Evolutionary conservation across 2,329 filamentous ascomycete genomes (phyloP), one percentile per base, ranked within the genome.

Genomic region (Fusarium concolor): DNA sequence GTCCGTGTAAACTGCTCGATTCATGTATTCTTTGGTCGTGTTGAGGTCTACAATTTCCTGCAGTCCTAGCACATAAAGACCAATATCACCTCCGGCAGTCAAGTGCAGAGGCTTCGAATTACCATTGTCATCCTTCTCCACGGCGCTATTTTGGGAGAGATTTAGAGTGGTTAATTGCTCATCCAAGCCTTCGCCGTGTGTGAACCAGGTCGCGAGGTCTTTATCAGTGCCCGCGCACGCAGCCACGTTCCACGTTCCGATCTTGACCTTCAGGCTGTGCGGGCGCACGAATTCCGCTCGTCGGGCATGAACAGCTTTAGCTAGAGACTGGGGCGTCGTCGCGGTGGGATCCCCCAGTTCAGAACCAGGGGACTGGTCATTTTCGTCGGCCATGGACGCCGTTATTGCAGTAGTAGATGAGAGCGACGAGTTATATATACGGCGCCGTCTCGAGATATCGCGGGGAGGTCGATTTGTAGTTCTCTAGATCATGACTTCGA

Each of bases 171-270:
- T 85, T 45, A 95, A 78, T 18, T 83, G 81, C 54, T 89, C 83
- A 61, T 90, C 87, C 10, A 94, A 79, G 8, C 92, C 92, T 73
- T 91, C 87, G 17, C 91, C 92, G 12, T 89, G 84, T 10, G 96
- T 86, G 76, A 99, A 97, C 96, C 96, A 99, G 31, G 87, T 88
- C 10, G 89, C 91, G 7, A 99, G 82, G 76, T 98, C 96, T 70
- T 93, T 92, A 78, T 97, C 94, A 1, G 93, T 94, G 24, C 92
- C 93, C 14, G 92, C 89, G 68, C 92, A 90, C 2, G 91, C 90
- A 6, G 94, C 96, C 17, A 97, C 93, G 79, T 99, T 99, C 96
- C 96, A 99, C 0, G 92, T 91, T 41, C 95, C 96, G 51, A 99
- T 86, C 80, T 97, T 97, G 78, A 99, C 87, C 68, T 90, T 90